Evolutionary conservation across 2,329 filamentous ascomycete genomes (phyloP).

Genomic region (Keithomyces neogunnii): DNA sequence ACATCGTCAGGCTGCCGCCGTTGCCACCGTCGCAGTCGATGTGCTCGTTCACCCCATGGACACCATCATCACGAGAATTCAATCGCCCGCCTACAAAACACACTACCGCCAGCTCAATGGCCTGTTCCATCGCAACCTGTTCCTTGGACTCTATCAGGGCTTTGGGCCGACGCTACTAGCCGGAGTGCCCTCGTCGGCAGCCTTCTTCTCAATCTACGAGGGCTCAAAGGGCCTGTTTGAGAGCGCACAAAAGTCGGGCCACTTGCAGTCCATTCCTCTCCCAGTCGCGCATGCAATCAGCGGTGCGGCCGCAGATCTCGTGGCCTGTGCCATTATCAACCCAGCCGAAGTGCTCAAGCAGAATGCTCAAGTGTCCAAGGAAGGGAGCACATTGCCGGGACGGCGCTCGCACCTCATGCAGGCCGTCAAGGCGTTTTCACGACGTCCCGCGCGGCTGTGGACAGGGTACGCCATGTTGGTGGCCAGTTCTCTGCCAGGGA

Average conservation of each 20-base stretch:
- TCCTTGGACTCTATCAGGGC: constrained; percentile 12
- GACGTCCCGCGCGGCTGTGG: constrained; percentile 7
- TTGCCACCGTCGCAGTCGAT: constrained; percentile 8
- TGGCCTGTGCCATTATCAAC: constrained; percentile 11
- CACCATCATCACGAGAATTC: constrained; percentile 12
- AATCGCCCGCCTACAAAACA: constrained; percentile 10
- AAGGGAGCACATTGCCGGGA: neutral
- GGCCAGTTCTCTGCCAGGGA: constrained; percentile 7
- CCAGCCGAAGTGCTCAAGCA: constrained; percentile 14
- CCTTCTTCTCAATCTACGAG: constrained; percentile 14
- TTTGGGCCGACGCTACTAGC: constrained; percentile 12
- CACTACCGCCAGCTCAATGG: constrained; percentile 9
- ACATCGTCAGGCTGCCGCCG: constrained; percentile 3
- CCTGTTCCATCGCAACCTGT: constrained; percentile 7
- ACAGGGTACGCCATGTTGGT: constrained; percentile 8
- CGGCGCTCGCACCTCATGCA: neutral
- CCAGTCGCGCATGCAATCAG: constrained; percentile 8
- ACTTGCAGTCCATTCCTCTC: constrained; percentile 3
- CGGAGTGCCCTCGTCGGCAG: constrained; percentile 9
- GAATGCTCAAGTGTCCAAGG: constrained; percentile 12
- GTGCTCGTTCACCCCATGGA: constrained; percentile 12
- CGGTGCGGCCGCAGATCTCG: constrained; percentile 11
- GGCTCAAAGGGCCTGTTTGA: constrained; percentile 5
- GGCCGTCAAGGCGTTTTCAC: constrained; percentile 1
- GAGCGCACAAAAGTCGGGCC: neutral